Evolutionary conservation across 2,329 filamentous ascomycete species (phyloP), one percentile per base, ranked within the genome.

Genomic region (Metarhizium anisopliae): DNA sequence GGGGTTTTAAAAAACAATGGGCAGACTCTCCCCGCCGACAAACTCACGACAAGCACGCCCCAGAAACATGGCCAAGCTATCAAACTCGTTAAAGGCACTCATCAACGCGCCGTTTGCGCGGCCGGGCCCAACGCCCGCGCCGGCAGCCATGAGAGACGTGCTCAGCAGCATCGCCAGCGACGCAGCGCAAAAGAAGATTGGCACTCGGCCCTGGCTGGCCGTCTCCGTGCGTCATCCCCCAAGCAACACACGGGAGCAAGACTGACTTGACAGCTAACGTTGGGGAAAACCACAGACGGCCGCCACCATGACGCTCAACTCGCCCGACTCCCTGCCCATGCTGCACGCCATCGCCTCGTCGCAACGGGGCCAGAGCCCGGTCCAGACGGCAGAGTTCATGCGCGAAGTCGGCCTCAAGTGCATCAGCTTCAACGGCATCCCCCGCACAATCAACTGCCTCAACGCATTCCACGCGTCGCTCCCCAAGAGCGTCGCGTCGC

Each of bases 301-400:
- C 36, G 85, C 89, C 18, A 90, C 89, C 2, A 89, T 93, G 74
- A 94, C 90, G 1, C 83, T 94, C 76, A 94, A 95, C 74, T 91
- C 89, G 2, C 89, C 89, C 29, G 86, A 88, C 56, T 87, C 88
- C 3, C 81, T 93, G 61, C 72, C 81, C 4, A 71, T 79, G 25
- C 79, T 92, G 13, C 85, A 84, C 71, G 65, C 77, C 55, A 70
- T 81, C 36, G 78, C 79, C 11, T 63, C 70, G 4, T 53, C 63
- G 6, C 54, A 63, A 58, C 50, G 58, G 59, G 56, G 53, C 55
- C 49, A 56, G 57, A 59, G 53, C 14, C 55, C 60, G 6, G 72
- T 80, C 2, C 72, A 77, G 30, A 76, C 80, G 38, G 87, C 86
- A 59, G 86, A 89, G 67, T 76, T 89, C 56, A 88, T 90, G 75